Evolutionary conservation across 1,284 basidiomycete genomes (phyloP).

Genomic region (Trichosporon sp.): DNA sequence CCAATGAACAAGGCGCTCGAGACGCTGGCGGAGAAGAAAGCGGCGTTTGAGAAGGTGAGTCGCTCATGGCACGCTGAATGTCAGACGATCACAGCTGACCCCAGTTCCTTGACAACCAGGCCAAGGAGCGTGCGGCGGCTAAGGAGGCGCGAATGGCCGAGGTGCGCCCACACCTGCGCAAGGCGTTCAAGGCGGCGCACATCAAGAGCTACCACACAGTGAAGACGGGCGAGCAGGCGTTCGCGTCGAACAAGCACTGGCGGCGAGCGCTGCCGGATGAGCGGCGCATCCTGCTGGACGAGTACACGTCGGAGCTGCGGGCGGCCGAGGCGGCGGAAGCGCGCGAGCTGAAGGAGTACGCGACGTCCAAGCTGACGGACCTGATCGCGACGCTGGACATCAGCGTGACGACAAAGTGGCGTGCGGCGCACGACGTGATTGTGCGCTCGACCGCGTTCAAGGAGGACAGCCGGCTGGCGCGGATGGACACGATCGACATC

Average conservation of each 20-base stretch:
- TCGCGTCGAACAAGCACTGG: slow-evolving; percentile 80
- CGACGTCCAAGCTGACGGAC: slow-evolving; percentile 69
- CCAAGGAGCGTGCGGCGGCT: neutral
- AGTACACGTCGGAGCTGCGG: slow-evolving; percentile 77
- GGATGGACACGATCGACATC: slow-evolving; percentile 80
- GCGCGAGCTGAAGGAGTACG: slow-evolving; percentile 65
- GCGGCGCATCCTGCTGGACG: slow-evolving; percentile 77
- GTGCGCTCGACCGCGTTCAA: slow-evolving; percentile 72
- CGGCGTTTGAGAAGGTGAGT: slow-evolving; percentile 80
- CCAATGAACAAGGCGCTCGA: slow-evolving; percentile 93
- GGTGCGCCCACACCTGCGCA: slow-evolving; percentile 72
- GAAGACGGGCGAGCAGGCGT: slow-evolving; percentile 73
- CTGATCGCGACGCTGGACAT: slow-evolving; percentile 78
- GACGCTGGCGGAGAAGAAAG: slow-evolving; percentile 89
- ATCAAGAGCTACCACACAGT: slow-evolving; percentile 87
- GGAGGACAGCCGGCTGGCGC: slow-evolving; percentile 66
- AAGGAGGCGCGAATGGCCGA: slow-evolving; percentile 69
- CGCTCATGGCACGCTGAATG: neutral
- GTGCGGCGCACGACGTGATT: slow-evolving; percentile 69
- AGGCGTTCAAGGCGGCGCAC: slow-evolving; percentile 75
- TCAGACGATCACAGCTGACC: neutral
- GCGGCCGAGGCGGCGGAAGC: slow-evolving; percentile 68
- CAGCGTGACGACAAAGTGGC: slow-evolving; percentile 83
- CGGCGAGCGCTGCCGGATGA: slow-evolving; percentile 78
- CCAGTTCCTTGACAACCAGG: slow-evolving; percentile 62